Evolutionary conservation across 768 basidiomycete species (phyloP).

Genomic region (Hygrocybe coccinea): DNA sequence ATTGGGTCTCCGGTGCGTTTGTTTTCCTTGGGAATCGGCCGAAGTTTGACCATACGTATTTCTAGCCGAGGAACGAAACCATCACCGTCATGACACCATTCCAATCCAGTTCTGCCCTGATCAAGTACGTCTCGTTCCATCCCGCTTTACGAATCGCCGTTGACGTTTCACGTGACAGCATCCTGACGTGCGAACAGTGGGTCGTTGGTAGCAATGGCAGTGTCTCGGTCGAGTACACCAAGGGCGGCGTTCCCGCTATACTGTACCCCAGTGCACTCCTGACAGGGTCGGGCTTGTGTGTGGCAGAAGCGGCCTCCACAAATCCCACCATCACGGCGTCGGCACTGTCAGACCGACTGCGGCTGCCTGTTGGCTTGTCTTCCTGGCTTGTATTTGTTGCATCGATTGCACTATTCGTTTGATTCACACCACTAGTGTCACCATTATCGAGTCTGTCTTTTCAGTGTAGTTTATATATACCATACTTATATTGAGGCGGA

Average conservation of each 20-base stretch:
- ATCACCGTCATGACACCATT: constrained; percentile 58
- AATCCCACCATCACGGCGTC: not conserved
- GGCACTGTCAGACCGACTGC: not conserved
- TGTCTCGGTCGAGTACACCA: constrained; percentile 56
- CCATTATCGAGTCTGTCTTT: not conserved
- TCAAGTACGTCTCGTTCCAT: constrained; percentile 43
- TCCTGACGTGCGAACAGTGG: constrained; percentile 63
- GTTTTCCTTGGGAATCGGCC: not conserved
- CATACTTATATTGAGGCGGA: constrained; percentile 1
- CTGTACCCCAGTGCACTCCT: constrained; percentile 42
- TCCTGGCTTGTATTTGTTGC: not conserved
- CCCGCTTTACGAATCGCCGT: not conserved
- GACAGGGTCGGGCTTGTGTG: constrained; percentile 38
- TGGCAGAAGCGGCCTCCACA: constrained; percentile 9
- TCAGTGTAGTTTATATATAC: not conserved
- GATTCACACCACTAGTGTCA: not conserved
- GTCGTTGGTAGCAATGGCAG: constrained; percentile 62
- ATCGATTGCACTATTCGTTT: not conserved
- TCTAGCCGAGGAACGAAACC: constrained; percentile 52
- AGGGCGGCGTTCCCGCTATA: constrained; percentile 57
- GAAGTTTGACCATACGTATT: not conserved
- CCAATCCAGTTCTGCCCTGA: constrained; percentile 41
- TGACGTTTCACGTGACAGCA: constrained; percentile 31
- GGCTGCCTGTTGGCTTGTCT: not conserved
- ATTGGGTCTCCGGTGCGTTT: constrained; percentile 64